Conservation (phyloP, 257 asterid genomes). For the Plantago major region DNA sequence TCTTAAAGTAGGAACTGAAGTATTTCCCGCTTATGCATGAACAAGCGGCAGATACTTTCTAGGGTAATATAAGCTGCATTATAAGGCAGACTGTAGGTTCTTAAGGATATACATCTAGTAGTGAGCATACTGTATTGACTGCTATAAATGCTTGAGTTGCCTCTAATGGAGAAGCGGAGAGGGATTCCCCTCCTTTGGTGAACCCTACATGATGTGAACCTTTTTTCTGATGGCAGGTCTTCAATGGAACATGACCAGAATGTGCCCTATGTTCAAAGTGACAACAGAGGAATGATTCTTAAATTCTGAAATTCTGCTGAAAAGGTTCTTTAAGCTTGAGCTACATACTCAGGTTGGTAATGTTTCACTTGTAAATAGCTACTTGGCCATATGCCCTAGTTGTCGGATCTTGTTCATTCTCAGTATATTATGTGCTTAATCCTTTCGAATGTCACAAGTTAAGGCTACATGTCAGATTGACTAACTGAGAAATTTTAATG, state of each 20-base stretch:
- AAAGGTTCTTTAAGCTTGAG: slow-evolving; percentile 51
- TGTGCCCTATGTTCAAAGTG: slow-evolving; percentile 60
- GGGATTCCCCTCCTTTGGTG: slow-evolving; percentile 28
- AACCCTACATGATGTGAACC: slow-evolving; percentile 32
- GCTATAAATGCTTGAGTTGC: slow-evolving; percentile 15
- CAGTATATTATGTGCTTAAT: background rate
- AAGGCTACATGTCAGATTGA: background rate
- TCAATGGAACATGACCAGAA: slow-evolving; percentile 71
- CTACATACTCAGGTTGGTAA: slow-evolving; percentile 58
- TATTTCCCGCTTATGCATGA: too few species aligned
- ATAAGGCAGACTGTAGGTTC: too few species aligned
- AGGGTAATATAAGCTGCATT: too few species aligned
- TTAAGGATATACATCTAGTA: background rate
- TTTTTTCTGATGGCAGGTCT: slow-evolving; percentile 72
- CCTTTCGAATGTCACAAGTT: background rate
- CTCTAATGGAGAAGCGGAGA: slow-evolving; percentile 22
- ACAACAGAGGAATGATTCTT: slow-evolving; percentile 46
- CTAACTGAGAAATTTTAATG: too few species aligned
- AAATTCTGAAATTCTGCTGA: slow-evolving; percentile 51
- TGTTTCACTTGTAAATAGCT: slow-evolving; percentile 29
- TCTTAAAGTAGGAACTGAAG: too few species aligned
- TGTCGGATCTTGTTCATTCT: background rate
- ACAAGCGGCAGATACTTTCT: too few species aligned
- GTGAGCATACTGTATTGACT: background rate
- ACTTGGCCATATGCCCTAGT: slow-evolving; percentile 15